Base-by-base conservation (phyloP, 1,139 yeast genomes). In the Pneumocystis jirovecii region DNA sequence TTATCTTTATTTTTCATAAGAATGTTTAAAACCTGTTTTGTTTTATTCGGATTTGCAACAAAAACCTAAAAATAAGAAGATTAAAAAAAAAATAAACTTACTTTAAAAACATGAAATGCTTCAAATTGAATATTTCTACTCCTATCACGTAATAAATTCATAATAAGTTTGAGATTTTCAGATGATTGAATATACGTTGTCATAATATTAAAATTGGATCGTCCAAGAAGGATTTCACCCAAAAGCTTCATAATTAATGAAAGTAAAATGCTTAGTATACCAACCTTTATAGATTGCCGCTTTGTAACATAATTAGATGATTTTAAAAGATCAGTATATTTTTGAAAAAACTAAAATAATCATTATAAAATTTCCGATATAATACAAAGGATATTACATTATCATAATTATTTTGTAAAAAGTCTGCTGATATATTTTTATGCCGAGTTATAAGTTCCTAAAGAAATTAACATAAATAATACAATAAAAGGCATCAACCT, bases 31-130 rank as follows among this genome's bases (percentile, higher is more conserved):
- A 93, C 85, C 12, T 86, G 84, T 73, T 85, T 89, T 1, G 90
- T 81, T 74, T 91, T 91, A 70, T 87, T 85, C 6, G 98, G 98
- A 74, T 93, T 93, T 7, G 97, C 98, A 45, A 90, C 91, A 76
- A 93, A 89, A 56, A 78, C 72, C 69, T 66, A 61, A 8, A 31
- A 34, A 12, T 61, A 19, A 34, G 62, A 45, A 29, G n/a, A 42
- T 12, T 17, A 31, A 25, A 8, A n/a, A 19, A 25, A 60, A 29
- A 17, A 3, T 12, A 7, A 50, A 25, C 57, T 29, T 60, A 86
- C 88, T 75, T 93, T 93, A 77, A 93, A 93, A 56, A 93, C 86
- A 71, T 93, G 93, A 73, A 93, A 93, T 2, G 96, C 93, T 75
- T 93, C 98, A 66, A 85, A 77, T 74, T 90, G 96, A 68, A 93